Conservation (phyloP, 2,329 filamentous ascomycete genomes). For the Aspergillus proliferans region DNA sequence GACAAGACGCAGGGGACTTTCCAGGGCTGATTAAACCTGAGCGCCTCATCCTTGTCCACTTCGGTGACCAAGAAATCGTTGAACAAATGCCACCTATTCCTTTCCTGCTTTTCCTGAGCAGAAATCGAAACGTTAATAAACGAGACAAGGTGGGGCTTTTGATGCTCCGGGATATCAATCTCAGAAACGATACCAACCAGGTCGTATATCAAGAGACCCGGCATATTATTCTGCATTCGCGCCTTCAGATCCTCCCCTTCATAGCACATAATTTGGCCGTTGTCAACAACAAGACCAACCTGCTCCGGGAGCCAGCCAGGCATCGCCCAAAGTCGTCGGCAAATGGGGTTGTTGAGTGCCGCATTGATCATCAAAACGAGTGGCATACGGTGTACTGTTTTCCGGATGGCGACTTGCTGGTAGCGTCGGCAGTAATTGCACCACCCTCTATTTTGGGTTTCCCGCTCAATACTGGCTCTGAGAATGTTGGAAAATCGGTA, state of each 20-base stretch:
- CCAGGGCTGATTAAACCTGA: conserved; percentile 86
- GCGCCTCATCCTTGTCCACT: conserved; percentile 72
- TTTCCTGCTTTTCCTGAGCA: conserved; percentile 42
- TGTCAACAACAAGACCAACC: conserved; percentile 83
- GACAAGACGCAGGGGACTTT: conserved; percentile 84
- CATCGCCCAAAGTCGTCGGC: conserved; percentile 71
- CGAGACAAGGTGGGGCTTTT: conserved; percentile 85
- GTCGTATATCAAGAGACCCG: conserved; percentile 83
- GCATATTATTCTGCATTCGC: conserved; percentile 70
- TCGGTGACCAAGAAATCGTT: conserved; percentile 92
- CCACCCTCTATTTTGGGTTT: conserved; percentile 86
- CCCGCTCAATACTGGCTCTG: conserved; percentile 86
- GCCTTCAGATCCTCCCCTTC: conserved; percentile 83
- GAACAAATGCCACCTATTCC: conserved; percentile 87
- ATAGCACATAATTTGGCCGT: conserved; percentile 90
- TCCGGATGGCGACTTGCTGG: conserved; percentile 77
- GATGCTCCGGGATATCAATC: conserved; percentile 76
- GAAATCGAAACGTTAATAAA: conserved; percentile 69
- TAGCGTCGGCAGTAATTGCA: conserved; percentile 87
- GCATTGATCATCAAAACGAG: conserved; percentile 82
- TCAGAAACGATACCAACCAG: conserved; percentile 84
- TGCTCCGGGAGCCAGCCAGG: conserved; percentile 90
- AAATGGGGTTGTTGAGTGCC: conserved; percentile 65
- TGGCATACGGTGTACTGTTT: conserved; percentile 75
- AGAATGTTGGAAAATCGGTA: conserved; percentile 77